phyloP scores from a whole-genome alignment of 1,284 basidiomycete genomes.

The Rhodotorula mucilaginosa region DNA sequence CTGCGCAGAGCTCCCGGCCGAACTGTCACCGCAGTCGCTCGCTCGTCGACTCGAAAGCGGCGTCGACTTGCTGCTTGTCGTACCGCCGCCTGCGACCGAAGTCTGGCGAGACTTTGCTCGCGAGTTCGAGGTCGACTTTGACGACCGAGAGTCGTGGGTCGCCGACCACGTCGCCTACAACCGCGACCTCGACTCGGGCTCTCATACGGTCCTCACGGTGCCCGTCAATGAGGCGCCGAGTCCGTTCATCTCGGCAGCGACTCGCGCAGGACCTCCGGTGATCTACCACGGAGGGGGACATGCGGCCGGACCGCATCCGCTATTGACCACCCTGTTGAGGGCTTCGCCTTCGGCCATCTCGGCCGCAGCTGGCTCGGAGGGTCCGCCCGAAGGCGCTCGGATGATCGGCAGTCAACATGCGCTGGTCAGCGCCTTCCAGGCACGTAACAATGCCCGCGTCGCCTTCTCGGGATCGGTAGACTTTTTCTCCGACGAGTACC shows the following conservation, averaged over 20 bases:
- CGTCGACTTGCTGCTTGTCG: conserved; percentile 74
- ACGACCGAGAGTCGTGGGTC: conserved; percentile 50
- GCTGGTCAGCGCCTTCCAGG: conserved; percentile 86
- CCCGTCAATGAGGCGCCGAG: conserved; percentile 49
- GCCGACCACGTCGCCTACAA: conserved; percentile 53
- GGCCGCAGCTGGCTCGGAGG: conserved; percentile 64
- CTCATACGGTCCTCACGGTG: conserved; percentile 63
- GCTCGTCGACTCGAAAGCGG: conserved; percentile 62
- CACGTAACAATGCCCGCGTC: conserved; percentile 69
- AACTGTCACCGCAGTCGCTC: conserved; percentile 79
- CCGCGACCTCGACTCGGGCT: conserved; percentile 34
- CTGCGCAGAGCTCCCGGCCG: conserved; percentile 64
- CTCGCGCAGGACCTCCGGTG: conserved; percentile 51
- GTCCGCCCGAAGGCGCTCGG: conserved; percentile 68
- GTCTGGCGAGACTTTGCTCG: conserved; percentile 54
- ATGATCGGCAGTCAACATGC: conserved; percentile 70
- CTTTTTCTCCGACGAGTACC: conserved; percentile 60
- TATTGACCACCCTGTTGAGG: conserved; percentile 74
- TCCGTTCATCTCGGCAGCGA: conserved; percentile 55
- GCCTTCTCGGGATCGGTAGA: conserved; percentile 79
- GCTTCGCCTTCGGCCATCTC: conserved; percentile 63
- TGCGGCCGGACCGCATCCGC: conserved; percentile 72
- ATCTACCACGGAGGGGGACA: conserved; percentile 78
- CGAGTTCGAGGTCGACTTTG: conserved; percentile 58
- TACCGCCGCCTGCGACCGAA: conserved; percentile 61